A percentile compares a stretch with the other conserved stretches of the same genome.
Evolutionary conservation across 1,284 basidiomycete species (phyloP).

Genomic region (Entoloma clypeatum): DNA sequence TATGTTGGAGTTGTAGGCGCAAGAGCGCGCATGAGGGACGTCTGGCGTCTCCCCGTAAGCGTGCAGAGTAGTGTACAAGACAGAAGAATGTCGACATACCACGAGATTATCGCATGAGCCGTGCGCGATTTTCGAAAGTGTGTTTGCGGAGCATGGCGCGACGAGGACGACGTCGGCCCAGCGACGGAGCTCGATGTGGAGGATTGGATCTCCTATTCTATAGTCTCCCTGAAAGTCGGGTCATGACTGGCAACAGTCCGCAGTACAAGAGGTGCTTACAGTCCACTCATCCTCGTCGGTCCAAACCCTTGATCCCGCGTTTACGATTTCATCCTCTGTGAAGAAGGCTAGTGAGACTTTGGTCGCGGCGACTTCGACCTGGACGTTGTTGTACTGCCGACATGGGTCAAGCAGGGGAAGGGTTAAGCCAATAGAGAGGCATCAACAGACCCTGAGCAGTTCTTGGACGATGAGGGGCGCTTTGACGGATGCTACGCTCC

Average conservation of each 20-base stretch:
- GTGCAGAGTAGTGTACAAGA: neutral
- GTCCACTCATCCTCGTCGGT: slow-evolving; percentile 90
- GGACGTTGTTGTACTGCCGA: slow-evolving; percentile 64
- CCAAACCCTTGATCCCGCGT: slow-evolving; percentile 72
- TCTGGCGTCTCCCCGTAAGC: slow-evolving; percentile 46
- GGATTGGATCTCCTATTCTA: slow-evolving; percentile 85
- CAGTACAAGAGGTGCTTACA: slow-evolving; percentile 35
- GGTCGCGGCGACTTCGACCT: slow-evolving; percentile 84
- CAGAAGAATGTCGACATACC: slow-evolving; percentile 41
- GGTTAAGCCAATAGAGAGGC: no score
- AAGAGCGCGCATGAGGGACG: slow-evolving; percentile 86
- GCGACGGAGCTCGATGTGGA: slow-evolving; percentile 93
- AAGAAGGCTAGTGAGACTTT: slow-evolving; percentile 79
- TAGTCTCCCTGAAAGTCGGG: slow-evolving; percentile 42
- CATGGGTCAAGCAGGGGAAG: slow-evolving; percentile 1
- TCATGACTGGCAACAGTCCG: neutral
- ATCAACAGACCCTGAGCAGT: slow-evolving; percentile 63
- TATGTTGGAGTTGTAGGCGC: slow-evolving; percentile 79
- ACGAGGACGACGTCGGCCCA: slow-evolving; percentile 97
- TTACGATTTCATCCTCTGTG: slow-evolving; percentile 49
- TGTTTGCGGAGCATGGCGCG: slow-evolving; percentile 95
- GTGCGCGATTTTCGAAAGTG: slow-evolving; percentile 86
- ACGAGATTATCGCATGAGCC: slow-evolving; percentile 90
- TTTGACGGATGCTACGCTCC: slow-evolving; percentile 94
- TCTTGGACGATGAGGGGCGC: slow-evolving; percentile 83